Percentiles rank a stretch among this genome's conserved stretches.
Evolutionary conservation across 768 basidiomycete species (phyloP).

Genomic region (Serpula lacrymans): DNA sequence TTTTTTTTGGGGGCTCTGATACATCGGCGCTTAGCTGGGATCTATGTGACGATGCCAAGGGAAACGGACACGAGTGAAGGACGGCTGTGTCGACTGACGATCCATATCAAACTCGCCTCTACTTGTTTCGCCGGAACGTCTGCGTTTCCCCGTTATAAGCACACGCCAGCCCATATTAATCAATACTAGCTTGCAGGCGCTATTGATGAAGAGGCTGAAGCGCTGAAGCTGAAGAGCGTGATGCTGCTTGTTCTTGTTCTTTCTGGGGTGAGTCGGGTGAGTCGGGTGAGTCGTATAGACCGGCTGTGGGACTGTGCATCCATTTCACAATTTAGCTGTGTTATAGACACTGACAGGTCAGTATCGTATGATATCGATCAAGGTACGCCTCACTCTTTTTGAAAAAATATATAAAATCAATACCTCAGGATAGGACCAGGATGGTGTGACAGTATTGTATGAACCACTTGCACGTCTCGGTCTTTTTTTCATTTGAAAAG

Average conservation of each 20-base stretch:
- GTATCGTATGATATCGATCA: slow-evolving; percentile 63
- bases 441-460: slow-evolving; percentile 70
- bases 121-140: neutral
- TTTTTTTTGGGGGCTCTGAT: too few relatives aligned
- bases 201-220: slow-evolving; percentile 79
- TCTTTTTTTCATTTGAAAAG: neutral
- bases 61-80: too few relatives aligned
- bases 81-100: neutral
- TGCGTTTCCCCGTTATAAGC: neutral
- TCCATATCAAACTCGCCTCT: neutral
- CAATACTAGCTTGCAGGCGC: slow-evolving; percentile 70
- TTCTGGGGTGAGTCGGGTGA: slow-evolving; percentile 61
- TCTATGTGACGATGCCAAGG: too few relatives aligned
- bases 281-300: too few relatives aligned
- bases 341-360: slow-evolving; percentile 81
- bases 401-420: neutral
- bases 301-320: too few relatives aligned
- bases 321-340: too few relatives aligned
- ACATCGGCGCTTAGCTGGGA: too few relatives aligned
- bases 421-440: neutral
- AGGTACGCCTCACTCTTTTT: slow-evolving; percentile 37
- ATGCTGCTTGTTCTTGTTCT: slow-evolving; percentile 78
- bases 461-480: slow-evolving; percentile 54
- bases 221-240: too few relatives aligned
- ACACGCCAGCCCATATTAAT: too few relatives aligned